A percentile compares a stretch with the other conserved stretches of the same genome.
Evolutionary conservation across 345 rosid species (phyloP).

Genomic region (Raphanus raphanistrum): DNA sequence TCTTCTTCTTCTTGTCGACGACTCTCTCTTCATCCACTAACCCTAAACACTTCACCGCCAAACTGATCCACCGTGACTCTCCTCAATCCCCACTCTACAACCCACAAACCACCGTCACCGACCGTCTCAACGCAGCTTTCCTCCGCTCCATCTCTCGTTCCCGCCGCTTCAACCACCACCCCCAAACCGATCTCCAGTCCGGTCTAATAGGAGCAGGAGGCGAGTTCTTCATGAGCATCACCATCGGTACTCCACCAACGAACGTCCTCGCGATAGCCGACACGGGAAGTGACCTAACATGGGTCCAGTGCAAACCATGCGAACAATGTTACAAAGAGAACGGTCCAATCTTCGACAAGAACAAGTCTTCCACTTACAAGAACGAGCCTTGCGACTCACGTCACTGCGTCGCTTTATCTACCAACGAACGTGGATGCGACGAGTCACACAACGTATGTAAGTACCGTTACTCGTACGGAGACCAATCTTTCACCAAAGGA

Average conservation of each 20-base stretch:
- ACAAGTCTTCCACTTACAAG: slow-evolving; percentile 48
- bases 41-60: slow-evolving; percentile 35
- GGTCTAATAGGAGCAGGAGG: slow-evolving; percentile 43
- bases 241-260: slow-evolving; percentile 55
- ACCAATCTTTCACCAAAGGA: slow-evolving; percentile 43
- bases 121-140: slow-evolving; percentile 45
- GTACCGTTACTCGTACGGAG: slow-evolving; percentile 44
- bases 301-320: slow-evolving; percentile 73
- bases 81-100: slow-evolving; percentile 54
- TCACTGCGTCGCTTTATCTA: slow-evolving; percentile 34
- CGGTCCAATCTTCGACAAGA: slow-evolving; percentile 50
- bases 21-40: slow-evolving; percentile 12
- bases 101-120: slow-evolving; percentile 34
- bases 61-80: slow-evolving; percentile 62
- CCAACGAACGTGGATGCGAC: slow-evolving; percentile 26
- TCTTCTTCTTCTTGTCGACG: not conserved
- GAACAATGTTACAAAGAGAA: slow-evolving; percentile 50
- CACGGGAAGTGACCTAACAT: slow-evolving; percentile 63
- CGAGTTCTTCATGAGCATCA: slow-evolving; percentile 58
- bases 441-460: slow-evolving; percentile 23
- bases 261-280: slow-evolving; percentile 50
- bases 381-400: slow-evolving; percentile 42
- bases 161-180: slow-evolving; percentile 26
- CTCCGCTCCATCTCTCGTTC: slow-evolving; percentile 54
- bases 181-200: slow-evolving; percentile 39